Percentiles rank a stretch among this genome's conserved stretches.
phyloP scores from a whole-genome alignment of 768 basidiomycete species.

The Hortiboletus flavorubellus region DNA sequence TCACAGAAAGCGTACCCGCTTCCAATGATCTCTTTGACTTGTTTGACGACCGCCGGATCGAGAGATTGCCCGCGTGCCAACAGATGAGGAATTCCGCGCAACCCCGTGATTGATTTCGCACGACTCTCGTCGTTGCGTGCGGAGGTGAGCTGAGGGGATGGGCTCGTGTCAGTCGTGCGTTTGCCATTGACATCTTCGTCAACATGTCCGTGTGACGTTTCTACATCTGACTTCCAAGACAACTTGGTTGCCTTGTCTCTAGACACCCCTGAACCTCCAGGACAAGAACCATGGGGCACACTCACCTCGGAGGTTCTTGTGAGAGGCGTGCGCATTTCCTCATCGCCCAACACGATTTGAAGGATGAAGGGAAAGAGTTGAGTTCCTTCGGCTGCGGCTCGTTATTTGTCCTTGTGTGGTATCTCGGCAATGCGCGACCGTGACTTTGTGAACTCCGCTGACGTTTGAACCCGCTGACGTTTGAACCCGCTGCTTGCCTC shows the following conservation, averaged over 20 bases:
- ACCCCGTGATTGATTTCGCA: neutral
- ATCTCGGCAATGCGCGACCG: too few relatives aligned
- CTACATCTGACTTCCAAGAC: too few relatives aligned
- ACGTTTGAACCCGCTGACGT: too few relatives aligned
- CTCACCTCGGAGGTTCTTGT: constrained; percentile 3
- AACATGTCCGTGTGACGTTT: too few relatives aligned
- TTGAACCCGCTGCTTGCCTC: too few relatives aligned
- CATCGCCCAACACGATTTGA: neutral
- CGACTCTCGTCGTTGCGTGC: neutral
- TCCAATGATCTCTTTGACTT: constrained; percentile 42
- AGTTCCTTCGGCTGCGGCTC: too few relatives aligned
- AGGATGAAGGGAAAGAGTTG: too few relatives aligned
- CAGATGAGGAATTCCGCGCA: too few relatives aligned
- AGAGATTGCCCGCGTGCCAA: neutral
- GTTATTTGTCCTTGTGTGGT: too few relatives aligned
- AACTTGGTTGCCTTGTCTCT: too few relatives aligned
- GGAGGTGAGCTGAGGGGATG: neutral
- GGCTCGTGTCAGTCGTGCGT: neutral
- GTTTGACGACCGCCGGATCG: neutral
- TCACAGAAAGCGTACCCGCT: constrained; percentile 56
- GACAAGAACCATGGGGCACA: neutral
- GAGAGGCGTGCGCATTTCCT: neutral
- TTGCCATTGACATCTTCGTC: neutral
- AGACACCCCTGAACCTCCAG: too few relatives aligned
- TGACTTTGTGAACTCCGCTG: too few relatives aligned